Evolutionary conservation across 352 stramenopile genomes (phyloP).

Genomic region (Labyrinthula sp.): DNA sequence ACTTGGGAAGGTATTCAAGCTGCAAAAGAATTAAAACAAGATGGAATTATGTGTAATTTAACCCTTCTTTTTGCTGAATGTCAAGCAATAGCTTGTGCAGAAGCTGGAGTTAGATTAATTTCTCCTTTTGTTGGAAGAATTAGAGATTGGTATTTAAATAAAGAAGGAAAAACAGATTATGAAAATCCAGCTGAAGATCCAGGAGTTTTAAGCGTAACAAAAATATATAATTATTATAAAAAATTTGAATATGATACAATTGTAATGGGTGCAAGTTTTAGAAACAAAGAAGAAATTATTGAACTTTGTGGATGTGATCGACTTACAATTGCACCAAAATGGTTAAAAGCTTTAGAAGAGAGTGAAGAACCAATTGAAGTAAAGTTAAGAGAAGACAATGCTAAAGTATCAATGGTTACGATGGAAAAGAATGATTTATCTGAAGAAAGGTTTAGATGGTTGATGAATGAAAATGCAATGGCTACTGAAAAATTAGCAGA

Average conservation of each 20-base stretch:
- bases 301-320: slow-evolving; percentile 84
- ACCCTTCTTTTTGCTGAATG: slow-evolving; percentile 91
- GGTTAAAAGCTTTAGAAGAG: slow-evolving; percentile 71
- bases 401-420: slow-evolving; percentile 40
- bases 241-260: slow-evolving; percentile 83
- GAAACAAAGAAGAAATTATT: slow-evolving; percentile 84
- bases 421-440: slow-evolving; percentile 47
- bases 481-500: slow-evolving; percentile 88
- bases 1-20: slow-evolving; percentile 86
- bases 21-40: slow-evolving; percentile 74
- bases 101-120: slow-evolving; percentile 82
- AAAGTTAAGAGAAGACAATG: slow-evolving; percentile 55
- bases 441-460: slow-evolving; percentile 87
- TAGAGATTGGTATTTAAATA: slow-evolving; percentile 78
- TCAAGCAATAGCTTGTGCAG: slow-evolving; percentile 76
- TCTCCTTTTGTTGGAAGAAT: slow-evolving; percentile 85
- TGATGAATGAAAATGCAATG: slow-evolving; percentile 90
- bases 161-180: slow-evolving; percentile 51
- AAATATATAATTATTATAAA: slow-evolving; percentile 98
- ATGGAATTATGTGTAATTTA: slow-evolving; percentile 95
- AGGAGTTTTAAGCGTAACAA: slow-evolving; percentile 76
- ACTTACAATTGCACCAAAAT: slow-evolving; percentile 82
- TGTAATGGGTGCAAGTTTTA: slow-evolving; percentile 80
- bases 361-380: slow-evolving; percentile 39
- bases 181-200: slow-evolving; percentile 85